Conservation (phyloP, 441 rosid genomes). For the Gossypium davidsonii region DNA sequence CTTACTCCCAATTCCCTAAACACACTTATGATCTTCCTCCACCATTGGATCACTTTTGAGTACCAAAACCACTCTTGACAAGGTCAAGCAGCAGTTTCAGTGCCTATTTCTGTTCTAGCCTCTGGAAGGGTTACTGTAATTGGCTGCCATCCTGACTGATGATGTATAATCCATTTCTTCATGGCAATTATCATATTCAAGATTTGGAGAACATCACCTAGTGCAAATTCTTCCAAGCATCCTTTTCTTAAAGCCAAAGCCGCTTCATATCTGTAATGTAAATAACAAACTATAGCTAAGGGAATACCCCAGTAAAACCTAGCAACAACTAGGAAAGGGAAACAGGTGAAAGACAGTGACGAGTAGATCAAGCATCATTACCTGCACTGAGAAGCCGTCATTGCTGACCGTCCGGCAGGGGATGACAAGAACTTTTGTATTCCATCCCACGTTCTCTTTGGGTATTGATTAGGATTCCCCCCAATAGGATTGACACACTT, state of each 20-base stretch:
- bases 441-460: constrained; percentile 47
- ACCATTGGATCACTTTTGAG: constrained; percentile 14
- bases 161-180: constrained; percentile 53
- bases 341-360: not conserved
- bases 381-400: constrained; percentile 51
- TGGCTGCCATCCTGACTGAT: constrained; percentile 62
- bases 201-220: constrained; percentile 53
- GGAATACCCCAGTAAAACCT: not conserved
- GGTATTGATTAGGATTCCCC: constrained; percentile 40
- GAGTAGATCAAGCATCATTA: constrained; percentile 10
- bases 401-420: constrained; percentile 33
- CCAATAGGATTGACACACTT: constrained; percentile 53
- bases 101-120: constrained; percentile 18
- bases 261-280: constrained; percentile 53
- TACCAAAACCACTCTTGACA: constrained; percentile 16
- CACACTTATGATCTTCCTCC: constrained; percentile 11
- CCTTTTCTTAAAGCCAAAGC: constrained; percentile 42
- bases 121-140: constrained; percentile 36
- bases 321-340: not conserved
- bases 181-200: constrained; percentile 41
- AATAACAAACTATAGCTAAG: not conserved
- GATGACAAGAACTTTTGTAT: constrained; percentile 43
- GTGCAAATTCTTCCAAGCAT: constrained; percentile 42
- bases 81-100: constrained; percentile 26
- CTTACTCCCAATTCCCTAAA: constrained; percentile 3